These are phyloP conservation scores for Lepidium africanum DNA, from an alignment of 345 rosid genomes.

Conservation along the genomic window DNA sequence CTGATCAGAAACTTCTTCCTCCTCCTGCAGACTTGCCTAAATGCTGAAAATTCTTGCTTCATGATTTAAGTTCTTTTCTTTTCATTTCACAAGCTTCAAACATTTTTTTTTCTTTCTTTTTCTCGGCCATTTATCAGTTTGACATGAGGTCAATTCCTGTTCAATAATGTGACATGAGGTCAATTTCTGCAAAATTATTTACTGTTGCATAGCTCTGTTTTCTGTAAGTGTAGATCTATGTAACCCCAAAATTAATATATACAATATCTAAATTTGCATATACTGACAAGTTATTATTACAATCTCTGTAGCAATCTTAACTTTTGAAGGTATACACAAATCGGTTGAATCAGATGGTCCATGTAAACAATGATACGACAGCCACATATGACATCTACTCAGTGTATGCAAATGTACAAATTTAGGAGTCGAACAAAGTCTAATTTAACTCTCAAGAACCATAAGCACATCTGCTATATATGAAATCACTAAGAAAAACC, in stretches of 20 bases:
- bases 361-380: background rate
- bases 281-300: background rate
- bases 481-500: background rate
- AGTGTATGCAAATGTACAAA: background rate
- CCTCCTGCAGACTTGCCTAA: slow-evolving; percentile 65
- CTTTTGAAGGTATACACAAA: background rate
- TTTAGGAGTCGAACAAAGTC: background rate
- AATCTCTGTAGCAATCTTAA: background rate
- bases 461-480: background rate
- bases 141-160: slow-evolving; percentile 27
- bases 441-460: background rate
- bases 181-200: slow-evolving; percentile 13
- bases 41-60: slow-evolving; percentile 32
- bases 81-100: slow-evolving; percentile 2
- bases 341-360: background rate
- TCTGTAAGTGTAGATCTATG: slow-evolving; percentile 12
- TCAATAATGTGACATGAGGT: slow-evolving; percentile 33
- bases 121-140: slow-evolving; percentile 16
- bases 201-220: slow-evolving; percentile 10
- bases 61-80: background rate
- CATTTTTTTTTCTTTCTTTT: slow-evolving; percentile 5
- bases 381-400: background rate
- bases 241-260: slow-evolving; percentile 5
- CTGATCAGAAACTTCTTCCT: slow-evolving; percentile 57
- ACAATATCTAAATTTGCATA: background rate